A percentile compares a stretch with the other conserved stretches of the same genome.
Conservation (phyloP, 2,329 filamentous ascomycete genomes). For the Westerdykella aurantiaca region DNA sequence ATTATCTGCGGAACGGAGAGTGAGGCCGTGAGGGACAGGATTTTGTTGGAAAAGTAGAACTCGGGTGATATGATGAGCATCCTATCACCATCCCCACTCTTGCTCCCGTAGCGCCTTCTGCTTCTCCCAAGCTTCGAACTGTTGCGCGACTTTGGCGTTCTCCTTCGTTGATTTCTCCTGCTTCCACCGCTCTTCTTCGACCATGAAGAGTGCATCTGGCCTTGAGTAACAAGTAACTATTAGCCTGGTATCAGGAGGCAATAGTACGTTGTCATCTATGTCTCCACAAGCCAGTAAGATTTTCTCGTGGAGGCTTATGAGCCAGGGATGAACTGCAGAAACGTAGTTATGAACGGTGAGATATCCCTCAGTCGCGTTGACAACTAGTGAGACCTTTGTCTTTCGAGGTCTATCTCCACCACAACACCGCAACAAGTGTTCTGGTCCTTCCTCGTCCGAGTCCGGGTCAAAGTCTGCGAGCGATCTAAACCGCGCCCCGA, state of each 20-base stretch:
- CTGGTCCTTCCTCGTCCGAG: no score
- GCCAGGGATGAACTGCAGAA: no score
- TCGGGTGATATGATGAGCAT: constrained; percentile 91
- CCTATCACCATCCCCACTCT: neutral
- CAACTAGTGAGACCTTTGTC: no score
- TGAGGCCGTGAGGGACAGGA: constrained; percentile 87
- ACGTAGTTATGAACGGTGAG: no score
- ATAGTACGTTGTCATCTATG: neutral
- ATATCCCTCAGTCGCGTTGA: no score
- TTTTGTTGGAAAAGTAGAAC: constrained; percentile 98
- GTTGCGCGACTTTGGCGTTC: neutral
- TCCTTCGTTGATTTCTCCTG: neutral
- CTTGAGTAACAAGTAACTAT: neutral
- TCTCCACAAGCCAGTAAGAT: constrained; percentile 1
- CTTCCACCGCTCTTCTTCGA: constrained; percentile 2
- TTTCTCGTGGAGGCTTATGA: neutral
- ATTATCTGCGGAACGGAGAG: constrained; percentile 91
- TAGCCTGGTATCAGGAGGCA: constrained; percentile 1
- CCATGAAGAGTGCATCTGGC: constrained; percentile 1
- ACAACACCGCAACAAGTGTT: no score
- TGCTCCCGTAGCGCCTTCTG: neutral
- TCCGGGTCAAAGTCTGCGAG: no score
- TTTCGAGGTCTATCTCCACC: no score
- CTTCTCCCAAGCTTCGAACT: neutral
- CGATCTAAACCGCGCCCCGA: no score